These are phyloP conservation scores for Pseudonitzschia delicatissima DNA, from an alignment of 108 stramenopile species.

Conservation along the genomic window DNA sequence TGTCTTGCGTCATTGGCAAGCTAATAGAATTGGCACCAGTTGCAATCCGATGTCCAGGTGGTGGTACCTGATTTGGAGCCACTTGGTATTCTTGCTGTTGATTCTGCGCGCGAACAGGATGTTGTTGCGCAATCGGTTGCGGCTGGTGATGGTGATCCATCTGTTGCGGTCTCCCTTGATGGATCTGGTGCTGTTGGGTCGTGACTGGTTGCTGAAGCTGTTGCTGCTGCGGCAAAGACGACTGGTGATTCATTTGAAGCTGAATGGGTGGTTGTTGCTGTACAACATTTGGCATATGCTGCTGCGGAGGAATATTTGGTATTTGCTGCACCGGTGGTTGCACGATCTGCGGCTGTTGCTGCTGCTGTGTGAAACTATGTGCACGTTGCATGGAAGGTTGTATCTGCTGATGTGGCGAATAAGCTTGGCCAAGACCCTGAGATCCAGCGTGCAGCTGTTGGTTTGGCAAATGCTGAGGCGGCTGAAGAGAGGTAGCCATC, in stretches of 20 bases:
- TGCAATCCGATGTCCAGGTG: background rate
- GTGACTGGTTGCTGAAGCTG: constrained; percentile 16
- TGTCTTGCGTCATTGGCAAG: background rate
- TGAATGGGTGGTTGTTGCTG: constrained; percentile 3
- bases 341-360: constrained; percentile 18
- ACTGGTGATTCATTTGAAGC: constrained; percentile 2
- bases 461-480: constrained; percentile 26
- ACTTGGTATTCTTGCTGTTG: constrained; percentile 4
- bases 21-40: background rate
- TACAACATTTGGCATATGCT: constrained; percentile 12
- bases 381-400: constrained; percentile 24
- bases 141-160: constrained; percentile 24
- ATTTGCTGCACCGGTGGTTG: constrained; percentile 7
- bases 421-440: constrained; percentile 7
- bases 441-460: constrained; percentile 19
- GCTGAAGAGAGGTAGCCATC: constrained; percentile 12
- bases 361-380: constrained; percentile 21
- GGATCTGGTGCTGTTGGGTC: constrained; percentile 26
- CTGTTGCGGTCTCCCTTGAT: constrained; percentile 31
- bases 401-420: constrained; percentile 21
- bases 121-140: constrained; percentile 5
- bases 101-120: constrained; percentile 1
- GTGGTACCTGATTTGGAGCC: background rate
- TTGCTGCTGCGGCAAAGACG: constrained; percentile 7
- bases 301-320: constrained; percentile 11